These are phyloP conservation scores for Aspergillus fumigatus DNA, from an alignment of 2,329 filamentous ascomycete species.

Conservation along the genomic window DNA sequence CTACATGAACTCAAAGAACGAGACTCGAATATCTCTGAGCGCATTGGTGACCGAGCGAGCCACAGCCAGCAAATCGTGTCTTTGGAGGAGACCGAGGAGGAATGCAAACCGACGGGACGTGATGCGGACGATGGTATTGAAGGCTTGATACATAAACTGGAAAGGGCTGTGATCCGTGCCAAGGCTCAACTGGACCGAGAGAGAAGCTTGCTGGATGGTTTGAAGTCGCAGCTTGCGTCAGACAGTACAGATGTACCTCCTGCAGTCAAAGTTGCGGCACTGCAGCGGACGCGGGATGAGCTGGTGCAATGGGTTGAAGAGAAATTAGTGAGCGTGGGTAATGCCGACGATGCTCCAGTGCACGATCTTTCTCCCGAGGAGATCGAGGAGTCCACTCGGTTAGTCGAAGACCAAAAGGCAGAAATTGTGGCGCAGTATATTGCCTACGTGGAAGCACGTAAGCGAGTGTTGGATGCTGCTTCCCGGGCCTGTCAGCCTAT, in stretches of 20 bases:
- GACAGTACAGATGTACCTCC: constrained; percentile 7
- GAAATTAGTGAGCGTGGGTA: constrained; percentile 38
- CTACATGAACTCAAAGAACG: constrained; percentile 38
- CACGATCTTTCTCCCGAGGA: constrained; percentile 27
- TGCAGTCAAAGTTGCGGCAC: constrained; percentile 28
- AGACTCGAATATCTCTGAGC: constrained; percentile 16
- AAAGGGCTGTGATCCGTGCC: constrained; percentile 36
- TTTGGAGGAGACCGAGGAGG: constrained; percentile 15
- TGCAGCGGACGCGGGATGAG: constrained; percentile 45
- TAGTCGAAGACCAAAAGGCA: constrained; percentile 28
- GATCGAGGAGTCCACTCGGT: constrained; percentile 25
- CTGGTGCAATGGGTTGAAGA: constrained; percentile 50
- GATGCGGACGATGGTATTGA: constrained; percentile 22
- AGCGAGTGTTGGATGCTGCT: constrained; percentile 30
- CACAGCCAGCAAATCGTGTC: constrained; percentile 11
- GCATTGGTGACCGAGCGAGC: constrained; percentile 17
- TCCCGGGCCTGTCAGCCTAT: constrained; percentile 34
- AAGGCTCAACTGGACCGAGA: constrained; percentile 34
- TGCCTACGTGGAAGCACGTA: constrained; percentile 34
- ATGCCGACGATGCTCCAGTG: constrained; percentile 24
- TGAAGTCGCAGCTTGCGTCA: constrained; percentile 23
- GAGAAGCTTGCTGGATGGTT: constrained; percentile 29
- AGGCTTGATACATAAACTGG: constrained; percentile 34
- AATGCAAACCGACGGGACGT: constrained; percentile 2
- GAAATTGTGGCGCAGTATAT: constrained; percentile 34